These are phyloP conservation scores for Linanthus parryae DNA, from an alignment of 148 eudicot genomes.

Conservation along the genomic window DNA sequence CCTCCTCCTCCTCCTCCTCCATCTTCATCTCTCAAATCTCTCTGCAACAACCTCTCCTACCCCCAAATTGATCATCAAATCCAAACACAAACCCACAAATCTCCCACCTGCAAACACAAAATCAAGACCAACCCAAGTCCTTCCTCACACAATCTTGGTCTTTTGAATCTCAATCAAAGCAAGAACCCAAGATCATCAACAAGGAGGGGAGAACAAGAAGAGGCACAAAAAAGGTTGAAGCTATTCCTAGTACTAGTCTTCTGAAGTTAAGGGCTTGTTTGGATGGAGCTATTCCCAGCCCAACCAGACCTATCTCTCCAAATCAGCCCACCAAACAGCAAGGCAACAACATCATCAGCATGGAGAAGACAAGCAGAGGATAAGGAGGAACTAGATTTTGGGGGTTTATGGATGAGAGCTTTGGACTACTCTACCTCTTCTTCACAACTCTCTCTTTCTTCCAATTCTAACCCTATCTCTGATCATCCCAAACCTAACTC, in stretches of 20 bases:
- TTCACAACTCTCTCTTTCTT: no score
- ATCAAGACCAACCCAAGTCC: constrained; percentile 7
- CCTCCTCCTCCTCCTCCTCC: constrained; percentile 31
- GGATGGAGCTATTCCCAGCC: constrained; percentile 93
- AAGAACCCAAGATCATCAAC: not conserved
- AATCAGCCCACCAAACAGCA: constrained; percentile 78
- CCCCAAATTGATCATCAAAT: constrained; percentile 18
- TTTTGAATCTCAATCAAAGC: not conserved
- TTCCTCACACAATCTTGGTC: no score
- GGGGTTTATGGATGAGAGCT: constrained; percentile 45
- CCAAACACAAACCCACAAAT: constrained; percentile 15
- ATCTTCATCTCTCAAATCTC: constrained; percentile 24
- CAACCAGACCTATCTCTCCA: constrained; percentile 93
- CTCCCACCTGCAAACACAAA: constrained; percentile 1
- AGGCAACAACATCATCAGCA: constrained; percentile 19
- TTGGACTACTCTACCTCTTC: constrained; percentile 26
- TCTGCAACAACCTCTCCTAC: constrained; percentile 37
- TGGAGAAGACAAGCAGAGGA: constrained; percentile 29
- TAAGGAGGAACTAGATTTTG: constrained; percentile 33
- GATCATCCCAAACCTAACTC: not conserved
- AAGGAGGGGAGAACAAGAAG: no score
- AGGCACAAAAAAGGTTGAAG: no score
- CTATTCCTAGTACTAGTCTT: no score
- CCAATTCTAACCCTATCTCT: not conserved
- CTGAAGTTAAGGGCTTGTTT: no score